Evolutionary conservation across 768 basidiomycete species (phyloP).

Genomic region (Auriculariales sp.): DNA sequence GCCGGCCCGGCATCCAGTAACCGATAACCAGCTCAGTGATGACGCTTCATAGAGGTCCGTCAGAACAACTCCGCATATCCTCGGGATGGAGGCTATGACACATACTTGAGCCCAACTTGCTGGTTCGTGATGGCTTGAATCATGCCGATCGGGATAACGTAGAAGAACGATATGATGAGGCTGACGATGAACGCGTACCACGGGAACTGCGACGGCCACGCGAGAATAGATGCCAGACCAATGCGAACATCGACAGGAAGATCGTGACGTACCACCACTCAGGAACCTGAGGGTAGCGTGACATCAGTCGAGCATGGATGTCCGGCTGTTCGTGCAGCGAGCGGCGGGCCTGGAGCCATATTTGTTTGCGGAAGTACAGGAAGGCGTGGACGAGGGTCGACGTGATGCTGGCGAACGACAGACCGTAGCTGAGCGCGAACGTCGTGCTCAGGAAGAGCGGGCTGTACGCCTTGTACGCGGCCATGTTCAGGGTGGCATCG

Average conservation of each 20-base stretch:
- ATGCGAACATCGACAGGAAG: slow-evolving; percentile 51
- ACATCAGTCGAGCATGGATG: slow-evolving; percentile 78
- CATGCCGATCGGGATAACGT: slow-evolving; percentile 63
- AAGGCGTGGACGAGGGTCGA: slow-evolving; percentile 57
- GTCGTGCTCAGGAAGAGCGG: slow-evolving; percentile 53
- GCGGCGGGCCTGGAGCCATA: slow-evolving; percentile 54
- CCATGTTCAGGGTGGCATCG: slow-evolving; percentile 36
- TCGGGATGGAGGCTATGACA: not conserved
- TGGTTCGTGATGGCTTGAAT: slow-evolving; percentile 23
- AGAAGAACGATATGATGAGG: slow-evolving; percentile 44
- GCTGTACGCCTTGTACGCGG: slow-evolving; percentile 40
- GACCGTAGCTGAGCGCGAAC: slow-evolving; percentile 65
- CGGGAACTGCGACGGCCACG: slow-evolving; percentile 60
- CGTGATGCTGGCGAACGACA: slow-evolving; percentile 74
- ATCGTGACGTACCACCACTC: slow-evolving; percentile 74
- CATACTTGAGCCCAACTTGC: slow-evolving; percentile 14
- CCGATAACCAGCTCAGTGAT: slow-evolving; percentile 23
- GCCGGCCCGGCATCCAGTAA: slow-evolving; percentile 18
- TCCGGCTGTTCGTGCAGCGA: slow-evolving; percentile 70
- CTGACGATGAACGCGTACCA: slow-evolving; percentile 62
- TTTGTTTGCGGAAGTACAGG: slow-evolving; percentile 67
- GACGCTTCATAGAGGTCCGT: slow-evolving; percentile 9
- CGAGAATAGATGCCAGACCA: slow-evolving; percentile 54
- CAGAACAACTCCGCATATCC: not conserved
- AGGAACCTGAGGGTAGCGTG: slow-evolving; percentile 58